Conservation (phyloP, 2,329 filamentous ascomycete genomes). For the Akanthomyces dipterigenus region DNA sequence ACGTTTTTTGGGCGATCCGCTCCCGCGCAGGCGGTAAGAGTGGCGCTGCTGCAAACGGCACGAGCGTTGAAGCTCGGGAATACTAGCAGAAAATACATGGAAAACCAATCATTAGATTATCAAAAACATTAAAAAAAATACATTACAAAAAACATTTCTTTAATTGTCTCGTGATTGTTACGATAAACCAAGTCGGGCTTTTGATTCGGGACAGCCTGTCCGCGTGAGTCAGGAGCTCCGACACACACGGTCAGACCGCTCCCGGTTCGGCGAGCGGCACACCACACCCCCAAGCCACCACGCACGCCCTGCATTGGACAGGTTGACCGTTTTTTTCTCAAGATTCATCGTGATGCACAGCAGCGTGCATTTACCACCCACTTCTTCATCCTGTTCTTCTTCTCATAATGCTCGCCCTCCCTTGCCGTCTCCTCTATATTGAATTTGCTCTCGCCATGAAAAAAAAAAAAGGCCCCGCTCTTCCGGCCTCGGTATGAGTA, state of each 20-base stretch:
- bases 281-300: too few relatives aligned
- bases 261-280: background rate
- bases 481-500: background rate
- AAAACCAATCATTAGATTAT: conserved; percentile 1
- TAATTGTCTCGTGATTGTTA: background rate
- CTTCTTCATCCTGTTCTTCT: background rate
- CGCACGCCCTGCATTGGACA: background rate
- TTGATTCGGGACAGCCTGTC: background rate
- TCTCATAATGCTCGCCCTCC: background rate
- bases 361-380: background rate
- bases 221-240: background rate
- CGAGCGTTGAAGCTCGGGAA: background rate
- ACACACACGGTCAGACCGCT: background rate
- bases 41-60: background rate
- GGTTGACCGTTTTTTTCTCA: background rate
- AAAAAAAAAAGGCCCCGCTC: background rate
- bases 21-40: background rate
- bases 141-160: background rate
- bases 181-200: background rate
- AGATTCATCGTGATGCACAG: conserved; percentile 1
- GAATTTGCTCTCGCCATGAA: background rate
- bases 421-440: background rate
- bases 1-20: background rate
- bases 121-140: background rate
- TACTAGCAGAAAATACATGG: background rate